Percentiles rank a stretch among this genome's conserved stretches.
phyloP scores from a whole-genome alignment of 129 eudicot species.

The Heracleum sosnowskyi region DNA sequence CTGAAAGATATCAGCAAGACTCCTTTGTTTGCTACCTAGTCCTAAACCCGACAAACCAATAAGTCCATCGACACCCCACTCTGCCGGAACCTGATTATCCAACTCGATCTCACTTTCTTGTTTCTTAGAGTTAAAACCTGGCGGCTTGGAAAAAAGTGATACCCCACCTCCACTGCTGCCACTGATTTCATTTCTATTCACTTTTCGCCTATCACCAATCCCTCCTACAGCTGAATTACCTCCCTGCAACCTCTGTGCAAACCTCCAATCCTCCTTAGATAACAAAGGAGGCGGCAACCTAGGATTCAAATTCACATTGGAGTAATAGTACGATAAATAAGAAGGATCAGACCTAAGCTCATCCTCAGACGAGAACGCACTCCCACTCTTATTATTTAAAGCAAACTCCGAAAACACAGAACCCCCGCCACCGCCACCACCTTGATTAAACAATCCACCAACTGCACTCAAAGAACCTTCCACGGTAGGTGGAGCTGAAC shows the following conservation, averaged over 20 bases:
- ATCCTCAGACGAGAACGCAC: constrained; percentile 63
- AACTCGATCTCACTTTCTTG: constrained; percentile 64
- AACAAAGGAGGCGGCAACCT: constrained; percentile 77
- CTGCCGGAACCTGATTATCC: constrained; percentile 52
- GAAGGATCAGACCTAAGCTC: constrained; percentile 94
- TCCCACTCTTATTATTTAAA: constrained; percentile 27
- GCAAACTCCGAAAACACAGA: constrained; percentile 46
- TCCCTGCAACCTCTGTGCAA: constrained; percentile 71
- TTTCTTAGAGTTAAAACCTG: constrained; percentile 80
- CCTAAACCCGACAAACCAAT: constrained; percentile 92
- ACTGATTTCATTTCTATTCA: constrained; percentile 46
- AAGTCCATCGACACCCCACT: constrained; percentile 96
- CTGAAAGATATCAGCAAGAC: constrained; percentile 96
- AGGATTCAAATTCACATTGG: constrained; percentile 74
- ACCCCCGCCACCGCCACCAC: constrained; percentile 12
- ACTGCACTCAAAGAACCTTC: constrained; percentile 82
- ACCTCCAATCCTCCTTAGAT: constrained; percentile 83
- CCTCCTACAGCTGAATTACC: constrained; percentile 76
- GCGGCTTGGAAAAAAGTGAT: constrained; percentile 71
- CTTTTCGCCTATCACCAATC: constrained; percentile 91
- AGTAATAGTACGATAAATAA: constrained; percentile 66
- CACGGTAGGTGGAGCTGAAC: constrained; percentile 87
- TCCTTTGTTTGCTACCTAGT: constrained; percentile 87
- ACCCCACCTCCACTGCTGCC: constrained; percentile 58
- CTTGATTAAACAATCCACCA: constrained; percentile 54